Conservation (phyloP, 352 stramenopile species). For the Globisporangium irregulare region DNA sequence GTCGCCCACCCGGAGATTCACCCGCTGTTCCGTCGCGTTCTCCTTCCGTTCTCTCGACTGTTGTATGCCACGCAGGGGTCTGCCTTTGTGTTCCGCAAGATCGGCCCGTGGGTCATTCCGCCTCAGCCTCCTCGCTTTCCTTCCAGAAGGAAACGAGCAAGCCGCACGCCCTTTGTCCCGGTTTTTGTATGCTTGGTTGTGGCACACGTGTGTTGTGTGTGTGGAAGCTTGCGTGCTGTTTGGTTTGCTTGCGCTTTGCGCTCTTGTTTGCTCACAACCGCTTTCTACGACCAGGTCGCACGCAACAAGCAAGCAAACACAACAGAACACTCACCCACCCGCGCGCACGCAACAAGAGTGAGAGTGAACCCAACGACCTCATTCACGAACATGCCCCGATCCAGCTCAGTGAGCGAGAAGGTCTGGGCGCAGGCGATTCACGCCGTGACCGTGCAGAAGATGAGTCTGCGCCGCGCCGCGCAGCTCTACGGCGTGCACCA, state of each 20-base stretch:
- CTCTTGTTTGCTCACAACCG: conserved; percentile 3
- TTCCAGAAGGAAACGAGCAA: neutral
- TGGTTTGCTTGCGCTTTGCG: neutral
- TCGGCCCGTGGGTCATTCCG: neutral
- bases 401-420: conserved; percentile 28
- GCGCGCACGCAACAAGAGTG: neutral
- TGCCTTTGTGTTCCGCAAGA: conserved; percentile 8
- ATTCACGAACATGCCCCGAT: conserved; percentile 15
- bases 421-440: conserved; percentile 43
- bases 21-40: conserved; percentile 10
- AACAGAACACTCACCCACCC: conserved; percentile 1
- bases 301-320: conserved; percentile 8
- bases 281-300: conserved; percentile 3
- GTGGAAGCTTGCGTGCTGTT: neutral
- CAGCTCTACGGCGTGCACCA: conserved; percentile 45
- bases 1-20: conserved; percentile 1
- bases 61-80: neutral
- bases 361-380: neutral
- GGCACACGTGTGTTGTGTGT: too few relatives aligned
- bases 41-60: neutral
- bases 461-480: conserved; percentile 36
- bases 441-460: conserved; percentile 41
- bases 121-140: neutral
- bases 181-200: neutral
- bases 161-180: too few relatives aligned